Percentiles rank a stretch among this genome's conserved stretches.
Evolutionary conservation across 2,329 filamentous ascomycete genomes (phyloP).

Genomic region (Beauveria sp.): DNA sequence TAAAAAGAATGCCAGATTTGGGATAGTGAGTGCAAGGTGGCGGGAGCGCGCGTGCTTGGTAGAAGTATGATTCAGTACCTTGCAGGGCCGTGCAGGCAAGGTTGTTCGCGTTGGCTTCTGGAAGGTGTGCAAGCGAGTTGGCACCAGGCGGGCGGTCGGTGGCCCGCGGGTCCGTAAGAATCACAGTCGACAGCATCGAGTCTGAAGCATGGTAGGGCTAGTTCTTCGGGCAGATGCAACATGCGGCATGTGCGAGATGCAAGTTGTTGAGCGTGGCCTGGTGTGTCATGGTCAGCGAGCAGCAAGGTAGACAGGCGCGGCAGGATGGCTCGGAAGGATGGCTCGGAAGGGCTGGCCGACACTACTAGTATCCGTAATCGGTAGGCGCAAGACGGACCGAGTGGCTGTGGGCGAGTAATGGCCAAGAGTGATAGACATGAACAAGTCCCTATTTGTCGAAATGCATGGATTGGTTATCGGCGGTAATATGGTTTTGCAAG

Average conservation of each 20-base stretch:
- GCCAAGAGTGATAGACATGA: background rate
- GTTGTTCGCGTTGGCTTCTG: background rate
- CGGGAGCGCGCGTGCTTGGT: too few species aligned
- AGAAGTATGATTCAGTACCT: background rate
- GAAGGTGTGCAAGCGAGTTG: background rate
- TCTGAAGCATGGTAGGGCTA: background rate
- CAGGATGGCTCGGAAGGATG: too few species aligned
- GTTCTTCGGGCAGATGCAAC: background rate
- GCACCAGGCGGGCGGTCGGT: background rate
- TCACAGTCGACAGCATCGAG: background rate
- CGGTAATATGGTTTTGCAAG: constrained; percentile 14
- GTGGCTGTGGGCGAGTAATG: background rate
- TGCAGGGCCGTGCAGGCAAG: background rate
- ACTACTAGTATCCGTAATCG: background rate
- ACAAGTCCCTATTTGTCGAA: background rate
- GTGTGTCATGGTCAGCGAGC: background rate
- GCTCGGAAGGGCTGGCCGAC: background rate
- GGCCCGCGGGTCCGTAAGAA: background rate
- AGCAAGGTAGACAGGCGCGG: background rate
- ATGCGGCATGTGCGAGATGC: background rate
- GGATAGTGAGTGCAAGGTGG: background rate
- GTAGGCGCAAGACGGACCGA: background rate
- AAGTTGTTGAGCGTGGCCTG: background rate
- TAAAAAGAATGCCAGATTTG: background rate
- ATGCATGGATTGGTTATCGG: constrained; percentile 3